Evolutionary conservation across 2,329 filamentous ascomycete species (phyloP).

Genomic region (Colletotrichum sp.): DNA sequence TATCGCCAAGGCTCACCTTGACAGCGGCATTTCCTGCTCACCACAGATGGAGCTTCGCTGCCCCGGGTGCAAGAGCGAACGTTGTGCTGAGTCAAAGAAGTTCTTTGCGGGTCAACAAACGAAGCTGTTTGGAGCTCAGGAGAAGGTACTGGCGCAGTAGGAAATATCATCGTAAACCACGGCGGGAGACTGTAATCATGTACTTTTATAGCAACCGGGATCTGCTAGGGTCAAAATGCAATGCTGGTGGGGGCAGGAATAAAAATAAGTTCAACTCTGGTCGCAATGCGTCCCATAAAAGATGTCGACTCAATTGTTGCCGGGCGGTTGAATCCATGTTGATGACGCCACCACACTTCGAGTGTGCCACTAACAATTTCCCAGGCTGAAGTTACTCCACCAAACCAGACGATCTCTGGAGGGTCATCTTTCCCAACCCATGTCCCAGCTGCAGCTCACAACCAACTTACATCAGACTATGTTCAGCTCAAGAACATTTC

Average conservation of each 20-base stretch:
- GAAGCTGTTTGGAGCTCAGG: neutral
- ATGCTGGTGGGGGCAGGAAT: neutral
- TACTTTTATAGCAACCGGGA: neutral
- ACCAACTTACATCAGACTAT: neutral
- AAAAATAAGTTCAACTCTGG: neutral
- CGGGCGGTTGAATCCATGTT: neutral
- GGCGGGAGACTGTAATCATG: constrained; percentile 1
- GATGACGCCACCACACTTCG: constrained; percentile 14
- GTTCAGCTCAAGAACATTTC: neutral
- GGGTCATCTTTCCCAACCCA: neutral
- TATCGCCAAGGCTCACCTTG: constrained; percentile 81
- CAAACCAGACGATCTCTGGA: neutral
- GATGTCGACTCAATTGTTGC: neutral
- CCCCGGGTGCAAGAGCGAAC: constrained; percentile 90
- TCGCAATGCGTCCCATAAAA: neutral
- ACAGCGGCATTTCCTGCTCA: constrained; percentile 71
- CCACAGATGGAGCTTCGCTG: constrained; percentile 89
- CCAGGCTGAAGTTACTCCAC: neutral
- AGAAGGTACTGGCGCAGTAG: constrained; percentile 3
- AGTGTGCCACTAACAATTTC: constrained; percentile 14
- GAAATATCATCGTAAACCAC: neutral
- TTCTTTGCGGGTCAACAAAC: constrained; percentile 58
- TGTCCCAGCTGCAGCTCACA: neutral
- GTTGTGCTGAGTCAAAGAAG: constrained; percentile 79
- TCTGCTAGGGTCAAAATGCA: constrained; percentile 5